phyloP scores from a whole-genome alignment of 2,329 filamentous ascomycete species.

The Sordariomycetes sp. region DNA sequence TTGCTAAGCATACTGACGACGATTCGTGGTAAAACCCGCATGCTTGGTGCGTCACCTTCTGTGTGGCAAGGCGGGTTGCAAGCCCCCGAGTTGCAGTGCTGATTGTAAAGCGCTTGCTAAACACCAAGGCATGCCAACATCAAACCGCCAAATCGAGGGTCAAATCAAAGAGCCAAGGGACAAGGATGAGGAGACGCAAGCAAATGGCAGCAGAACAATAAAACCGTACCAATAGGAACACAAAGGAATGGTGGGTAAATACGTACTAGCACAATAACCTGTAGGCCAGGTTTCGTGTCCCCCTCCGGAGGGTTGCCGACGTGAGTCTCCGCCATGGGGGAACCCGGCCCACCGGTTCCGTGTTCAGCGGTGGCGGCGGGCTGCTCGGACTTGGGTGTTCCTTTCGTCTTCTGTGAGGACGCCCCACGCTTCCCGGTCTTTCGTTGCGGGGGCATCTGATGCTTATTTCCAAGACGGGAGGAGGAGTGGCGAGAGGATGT shows the following conservation, averaged over 20 bases:
- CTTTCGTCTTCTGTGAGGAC: not conserved
- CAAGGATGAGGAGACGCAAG: not conserved
- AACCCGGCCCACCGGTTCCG: not conserved
- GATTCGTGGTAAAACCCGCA: not conserved
- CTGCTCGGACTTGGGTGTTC: not conserved
- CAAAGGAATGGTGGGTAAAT: not conserved
- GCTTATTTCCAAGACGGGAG: not conserved
- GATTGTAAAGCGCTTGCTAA: not conserved
- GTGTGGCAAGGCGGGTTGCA: no score
- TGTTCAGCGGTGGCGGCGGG: not conserved
- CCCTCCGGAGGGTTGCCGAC: not conserved
- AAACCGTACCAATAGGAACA: not conserved
- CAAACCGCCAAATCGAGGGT: not conserved
- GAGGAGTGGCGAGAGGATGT: not conserved
- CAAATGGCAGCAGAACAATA: not conserved
- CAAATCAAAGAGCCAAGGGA: not conserved
- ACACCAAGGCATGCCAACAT: not conserved
- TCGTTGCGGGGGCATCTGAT: not conserved
- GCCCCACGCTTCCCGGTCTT: not conserved
- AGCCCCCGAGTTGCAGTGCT: not conserved
- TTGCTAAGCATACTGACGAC: not conserved
- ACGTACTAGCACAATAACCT: slow-evolving; percentile 67
- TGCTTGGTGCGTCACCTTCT: not conserved
- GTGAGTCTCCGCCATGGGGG: not conserved
- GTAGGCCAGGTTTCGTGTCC: slow-evolving; percentile 31